phyloP scores from a whole-genome alignment of 805 yeast species.

The Hanseniaspora meyeri region DNA sequence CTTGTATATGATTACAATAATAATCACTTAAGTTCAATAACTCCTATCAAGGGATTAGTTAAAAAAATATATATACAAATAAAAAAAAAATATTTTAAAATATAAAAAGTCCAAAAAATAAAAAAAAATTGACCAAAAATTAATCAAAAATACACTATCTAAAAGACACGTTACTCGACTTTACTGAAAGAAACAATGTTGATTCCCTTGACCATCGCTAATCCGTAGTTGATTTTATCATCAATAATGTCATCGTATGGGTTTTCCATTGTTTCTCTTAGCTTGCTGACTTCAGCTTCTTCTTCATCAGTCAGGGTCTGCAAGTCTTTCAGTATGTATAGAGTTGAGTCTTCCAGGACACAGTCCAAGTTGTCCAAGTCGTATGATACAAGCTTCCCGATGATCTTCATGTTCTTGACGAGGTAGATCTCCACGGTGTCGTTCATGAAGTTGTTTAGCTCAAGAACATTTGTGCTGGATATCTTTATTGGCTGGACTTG shows the following conservation, averaged over 20 bases:
- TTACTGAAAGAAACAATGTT: slow-evolving; percentile 37
- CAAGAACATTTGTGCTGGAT: slow-evolving; percentile 84
- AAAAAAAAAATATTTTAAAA: no score
- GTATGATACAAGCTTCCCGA: slow-evolving; percentile 70
- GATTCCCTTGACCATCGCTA: slow-evolving; percentile 72
- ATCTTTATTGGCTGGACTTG: slow-evolving; percentile 37
- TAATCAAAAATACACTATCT: no score
- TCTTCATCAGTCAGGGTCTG: slow-evolving; percentile 6
- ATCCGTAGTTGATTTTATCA: slow-evolving; percentile 6
- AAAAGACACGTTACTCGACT: not conserved
- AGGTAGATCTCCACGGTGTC: slow-evolving; percentile 63
- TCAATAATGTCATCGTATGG: slow-evolving; percentile 39
- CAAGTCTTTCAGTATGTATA: slow-evolving; percentile 28
- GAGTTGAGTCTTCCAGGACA: slow-evolving; percentile 60
- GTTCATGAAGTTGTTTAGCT: slow-evolving; percentile 65
- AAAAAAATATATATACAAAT: no score
- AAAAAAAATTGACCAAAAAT: no score
- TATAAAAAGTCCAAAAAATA: no score
- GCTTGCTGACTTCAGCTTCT: slow-evolving; percentile 50
- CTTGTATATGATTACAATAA: no score
- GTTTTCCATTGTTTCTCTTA: slow-evolving; percentile 56
- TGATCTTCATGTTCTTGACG: slow-evolving; percentile 74
- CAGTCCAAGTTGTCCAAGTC: slow-evolving; percentile 64
- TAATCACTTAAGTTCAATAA: no score
- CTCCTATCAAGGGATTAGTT: no score